Percentiles rank a stretch among this genome's conserved stretches.
Conservation (phyloP, 345 rosid species). For the Eucalyptus victrix region DNA sequence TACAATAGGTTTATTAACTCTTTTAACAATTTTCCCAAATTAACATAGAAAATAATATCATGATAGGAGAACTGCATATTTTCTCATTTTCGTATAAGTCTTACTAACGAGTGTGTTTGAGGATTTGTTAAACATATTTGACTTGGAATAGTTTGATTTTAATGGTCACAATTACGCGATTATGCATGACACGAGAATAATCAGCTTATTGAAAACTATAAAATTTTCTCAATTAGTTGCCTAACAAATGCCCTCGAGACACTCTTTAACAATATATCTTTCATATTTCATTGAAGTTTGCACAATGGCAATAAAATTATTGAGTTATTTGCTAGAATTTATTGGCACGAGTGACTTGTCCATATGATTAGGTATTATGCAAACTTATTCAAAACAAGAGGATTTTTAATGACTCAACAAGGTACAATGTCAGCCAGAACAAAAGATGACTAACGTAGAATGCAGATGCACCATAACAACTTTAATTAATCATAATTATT, state of each 20-base stretch:
- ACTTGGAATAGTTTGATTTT: neutral
- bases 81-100: neutral
- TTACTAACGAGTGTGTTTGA: rapidly evolving
- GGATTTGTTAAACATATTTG: neutral
- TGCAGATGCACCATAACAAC: neutral
- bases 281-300: neutral
- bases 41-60: neutral
- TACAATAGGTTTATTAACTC: neutral
- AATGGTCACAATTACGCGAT: neutral
- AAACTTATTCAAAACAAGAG: neutral
- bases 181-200: neutral
- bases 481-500: neutral
- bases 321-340: neutral
- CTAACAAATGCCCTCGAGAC: neutral
- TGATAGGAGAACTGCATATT: neutral
- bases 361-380: neutral
- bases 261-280: neutral
- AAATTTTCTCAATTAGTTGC: neutral
- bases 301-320: neutral
- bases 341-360: rapidly evolving
- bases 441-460: neutral
- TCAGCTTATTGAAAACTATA: rapidly evolving
- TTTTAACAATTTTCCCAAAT: neutral
- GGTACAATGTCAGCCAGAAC: neutral
- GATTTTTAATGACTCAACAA: neutral